A percentile compares a stretch with the other conserved stretches of the same genome.
phyloP scores from a whole-genome alignment of 441 rosid species.

The Pelargonium fulgidum region DNA sequence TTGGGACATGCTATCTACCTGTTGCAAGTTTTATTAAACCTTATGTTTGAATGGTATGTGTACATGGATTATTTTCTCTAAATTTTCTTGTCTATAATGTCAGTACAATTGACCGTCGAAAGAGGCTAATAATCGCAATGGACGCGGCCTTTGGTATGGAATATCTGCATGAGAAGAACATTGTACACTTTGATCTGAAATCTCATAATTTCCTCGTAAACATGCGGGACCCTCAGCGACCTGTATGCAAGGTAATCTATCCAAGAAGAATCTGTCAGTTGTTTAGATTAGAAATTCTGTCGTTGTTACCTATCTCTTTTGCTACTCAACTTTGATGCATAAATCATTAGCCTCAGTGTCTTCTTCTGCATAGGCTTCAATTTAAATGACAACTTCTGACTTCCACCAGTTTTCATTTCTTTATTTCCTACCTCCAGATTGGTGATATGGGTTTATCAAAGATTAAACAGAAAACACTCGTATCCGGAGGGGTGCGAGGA shows the following conservation, averaged over 20 bases:
- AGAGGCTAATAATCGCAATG: constrained; percentile 40
- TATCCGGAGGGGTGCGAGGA: constrained; percentile 44
- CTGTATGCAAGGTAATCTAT: constrained; percentile 37
- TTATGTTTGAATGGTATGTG: background rate
- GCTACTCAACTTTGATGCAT: background rate
- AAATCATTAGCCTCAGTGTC: background rate
- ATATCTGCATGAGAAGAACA: constrained; percentile 36
- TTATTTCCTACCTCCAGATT: constrained; percentile 23
- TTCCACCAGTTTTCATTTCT: constrained; percentile 9
- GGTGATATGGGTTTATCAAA: constrained; percentile 48
- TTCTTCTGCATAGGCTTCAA: background rate
- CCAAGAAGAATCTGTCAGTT: background rate
- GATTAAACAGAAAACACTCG: constrained; percentile 31
- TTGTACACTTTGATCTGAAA: constrained; percentile 44
- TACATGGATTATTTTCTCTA: constrained; percentile 1
- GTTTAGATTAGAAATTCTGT: background rate
- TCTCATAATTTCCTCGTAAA: constrained; percentile 38
- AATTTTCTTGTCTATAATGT: constrained; percentile 13
- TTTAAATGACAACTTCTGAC: background rate
- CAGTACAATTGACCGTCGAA: constrained; percentile 42
- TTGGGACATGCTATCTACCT: background rate
- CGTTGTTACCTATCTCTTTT: background rate
- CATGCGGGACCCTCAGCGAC: constrained; percentile 36
- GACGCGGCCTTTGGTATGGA: constrained; percentile 47
- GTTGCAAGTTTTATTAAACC: background rate